These are phyloP conservation scores for Ambrosiella beaveri DNA, from an alignment of 2,329 filamentous ascomycete genomes.

Conservation along the genomic window DNA sequence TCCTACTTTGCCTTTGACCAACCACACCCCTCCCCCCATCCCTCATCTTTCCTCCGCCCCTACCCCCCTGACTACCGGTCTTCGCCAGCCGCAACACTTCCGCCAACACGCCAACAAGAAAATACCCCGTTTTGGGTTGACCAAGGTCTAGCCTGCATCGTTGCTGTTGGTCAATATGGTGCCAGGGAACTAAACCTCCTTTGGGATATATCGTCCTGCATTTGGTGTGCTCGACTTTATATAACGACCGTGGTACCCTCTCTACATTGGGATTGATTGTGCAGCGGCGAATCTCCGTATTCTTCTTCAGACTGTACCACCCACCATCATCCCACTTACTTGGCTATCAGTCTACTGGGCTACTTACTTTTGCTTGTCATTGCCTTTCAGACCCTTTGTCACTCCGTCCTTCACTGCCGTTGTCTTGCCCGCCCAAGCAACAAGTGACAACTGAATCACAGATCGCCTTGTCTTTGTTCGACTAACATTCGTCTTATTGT, in stretches of 20 bases:
- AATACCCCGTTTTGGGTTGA: neutral
- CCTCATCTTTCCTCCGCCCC: conserved; percentile 1
- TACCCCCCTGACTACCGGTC: neutral
- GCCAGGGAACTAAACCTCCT: conserved; percentile 6
- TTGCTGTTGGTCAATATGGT: neutral
- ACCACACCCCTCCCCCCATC: neutral
- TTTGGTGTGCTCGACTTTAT: conserved; percentile 5
- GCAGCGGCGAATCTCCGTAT: neutral
- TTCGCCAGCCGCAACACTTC: neutral
- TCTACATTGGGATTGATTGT: neutral
- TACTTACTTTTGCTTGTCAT: neutral
- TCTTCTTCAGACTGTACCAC: neutral
- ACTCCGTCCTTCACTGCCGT: neutral
- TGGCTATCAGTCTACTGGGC: neutral
- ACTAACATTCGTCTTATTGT: neutral
- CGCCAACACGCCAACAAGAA: neutral
- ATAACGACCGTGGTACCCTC: conserved; percentile 3
- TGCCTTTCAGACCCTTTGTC: neutral
- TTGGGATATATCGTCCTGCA: conserved; percentile 5
- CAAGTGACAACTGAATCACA: neutral
- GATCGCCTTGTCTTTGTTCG: conserved; percentile 1
- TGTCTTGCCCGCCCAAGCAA: neutral
- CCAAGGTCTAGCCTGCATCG: conserved; percentile 2
- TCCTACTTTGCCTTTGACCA: conserved; percentile 2
- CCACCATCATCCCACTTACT: neutral